These are phyloP conservation scores for Capsicum chinense DNA, from an alignment of 257 asterid genomes.

Conservation along the genomic window DNA sequence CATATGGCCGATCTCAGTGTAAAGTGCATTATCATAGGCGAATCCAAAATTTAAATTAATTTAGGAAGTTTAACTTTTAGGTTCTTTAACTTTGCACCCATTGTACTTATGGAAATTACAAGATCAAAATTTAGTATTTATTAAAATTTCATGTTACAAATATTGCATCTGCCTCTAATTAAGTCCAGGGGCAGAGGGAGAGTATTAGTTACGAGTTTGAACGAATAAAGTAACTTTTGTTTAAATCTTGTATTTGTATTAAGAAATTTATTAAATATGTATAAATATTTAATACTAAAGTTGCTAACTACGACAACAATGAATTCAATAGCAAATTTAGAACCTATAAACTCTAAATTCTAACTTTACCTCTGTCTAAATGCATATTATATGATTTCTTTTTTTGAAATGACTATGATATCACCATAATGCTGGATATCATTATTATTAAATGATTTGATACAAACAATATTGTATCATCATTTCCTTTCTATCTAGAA, in stretches of 20 bases:
- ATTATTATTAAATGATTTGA: slow-evolving; percentile 21
- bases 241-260: too few relatives aligned
- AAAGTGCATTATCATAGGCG: not conserved
- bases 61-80: not conserved
- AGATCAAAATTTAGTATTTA: not conserved
- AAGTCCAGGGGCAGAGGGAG: too few relatives aligned
- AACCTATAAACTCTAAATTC: too few relatives aligned
- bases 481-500: not conserved
- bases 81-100: not conserved
- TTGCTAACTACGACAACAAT: too few relatives aligned
- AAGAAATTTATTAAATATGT: too few relatives aligned
- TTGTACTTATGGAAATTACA: not conserved
- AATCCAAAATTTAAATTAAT: not conserved
- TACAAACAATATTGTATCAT: not conserved
- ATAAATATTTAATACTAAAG: too few relatives aligned
- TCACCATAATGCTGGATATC: not conserved
- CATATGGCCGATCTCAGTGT: not conserved
- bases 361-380: too few relatives aligned
- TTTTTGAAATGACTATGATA: not conserved
- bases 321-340: too few relatives aligned
- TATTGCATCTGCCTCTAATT: not conserved
- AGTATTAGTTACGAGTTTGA: too few relatives aligned
- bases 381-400: too few relatives aligned
- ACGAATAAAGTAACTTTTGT: too few relatives aligned
- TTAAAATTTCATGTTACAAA: not conserved